Conservation (phyloP, 371 early-diverging fungal species). For the Zychaea mexicana region DNA sequence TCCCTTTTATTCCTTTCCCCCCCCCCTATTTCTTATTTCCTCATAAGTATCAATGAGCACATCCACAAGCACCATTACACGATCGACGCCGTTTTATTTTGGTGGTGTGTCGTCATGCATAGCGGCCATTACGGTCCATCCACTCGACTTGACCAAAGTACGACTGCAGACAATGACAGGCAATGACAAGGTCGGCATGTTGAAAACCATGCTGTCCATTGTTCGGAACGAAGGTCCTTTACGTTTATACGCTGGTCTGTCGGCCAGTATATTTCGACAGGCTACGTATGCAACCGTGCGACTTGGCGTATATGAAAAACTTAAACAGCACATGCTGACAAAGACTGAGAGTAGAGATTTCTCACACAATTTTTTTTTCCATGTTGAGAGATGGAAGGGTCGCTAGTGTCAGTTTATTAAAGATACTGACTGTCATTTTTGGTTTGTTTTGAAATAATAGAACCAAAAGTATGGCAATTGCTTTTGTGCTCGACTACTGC, state of each 20-base stretch:
- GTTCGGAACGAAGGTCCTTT: conserved; percentile 36
- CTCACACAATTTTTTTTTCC: conserved; percentile 30
- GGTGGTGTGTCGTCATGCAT: conserved; percentile 66
- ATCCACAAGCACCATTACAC: not conserved
- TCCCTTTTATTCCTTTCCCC: not conserved
- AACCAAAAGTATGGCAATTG: conserved; percentile 45
- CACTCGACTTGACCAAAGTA: conserved; percentile 87
- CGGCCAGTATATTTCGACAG: conserved; percentile 65
- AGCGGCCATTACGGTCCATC: conserved; percentile 74
- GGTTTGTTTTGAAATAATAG: conserved; percentile 5
- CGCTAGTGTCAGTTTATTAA: not conserved
- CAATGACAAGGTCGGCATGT: conserved; percentile 32
- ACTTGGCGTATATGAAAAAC: conserved; percentile 63
- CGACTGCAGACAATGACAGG: conserved; percentile 70
- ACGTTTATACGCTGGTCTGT: conserved; percentile 61
- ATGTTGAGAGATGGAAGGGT: too few species aligned
- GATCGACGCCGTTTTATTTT: conserved; percentile 52
- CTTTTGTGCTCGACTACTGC: conserved; percentile 55
- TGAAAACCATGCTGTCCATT: conserved; percentile 40
- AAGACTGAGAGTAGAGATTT: not conserved
- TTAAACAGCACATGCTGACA: conserved; percentile 30
- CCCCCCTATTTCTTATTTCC: not conserved
- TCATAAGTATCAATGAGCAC: not conserved
- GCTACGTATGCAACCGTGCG: conserved; percentile 72
- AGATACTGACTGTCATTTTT: not conserved